These are phyloP conservation scores for Eucommia ulmoides DNA, from an alignment of 257 asterid species.

Conservation along the genomic window DNA sequence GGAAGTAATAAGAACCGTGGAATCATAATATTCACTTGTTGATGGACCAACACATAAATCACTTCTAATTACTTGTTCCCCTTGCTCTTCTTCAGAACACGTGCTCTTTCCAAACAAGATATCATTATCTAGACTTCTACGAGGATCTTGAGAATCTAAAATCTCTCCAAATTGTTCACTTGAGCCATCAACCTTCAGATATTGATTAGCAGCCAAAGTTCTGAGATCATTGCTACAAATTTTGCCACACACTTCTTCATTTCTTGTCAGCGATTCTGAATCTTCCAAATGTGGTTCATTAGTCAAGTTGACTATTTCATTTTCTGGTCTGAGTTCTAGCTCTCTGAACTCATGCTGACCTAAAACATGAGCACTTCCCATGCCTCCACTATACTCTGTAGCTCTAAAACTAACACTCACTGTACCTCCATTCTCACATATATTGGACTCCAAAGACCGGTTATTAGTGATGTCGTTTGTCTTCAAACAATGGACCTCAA, in stretches of 20 bases:
- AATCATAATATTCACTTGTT: conserved; percentile 13
- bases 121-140: conserved; percentile 20
- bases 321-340: conserved; percentile 15
- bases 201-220: not conserved
- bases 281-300: conserved; percentile 13
- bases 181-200: conserved; percentile 18
- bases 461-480: conserved; percentile 16
- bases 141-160: conserved; percentile 12
- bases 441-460: conserved; percentile 18
- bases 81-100: conserved; percentile 14
- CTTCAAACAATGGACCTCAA: conserved; percentile 11
- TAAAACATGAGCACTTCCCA: conserved; percentile 16
- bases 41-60: conserved; percentile 11
- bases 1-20: not conserved
- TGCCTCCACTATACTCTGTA: conserved; percentile 14
- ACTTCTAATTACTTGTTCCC: conserved; percentile 16
- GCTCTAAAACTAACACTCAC: conserved; percentile 11
- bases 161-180: conserved; percentile 9
- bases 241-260: conserved; percentile 12
- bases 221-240: conserved; percentile 12
- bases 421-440: conserved; percentile 10
- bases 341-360: conserved; percentile 15
- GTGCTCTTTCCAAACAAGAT: conserved; percentile 19
- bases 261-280: conserved; percentile 19
- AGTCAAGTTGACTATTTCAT: conserved; percentile 13